Evolutionary conservation across 2,329 filamentous ascomycete species (phyloP).

Genomic region (Phaeosphaeriaceae sp.): DNA sequence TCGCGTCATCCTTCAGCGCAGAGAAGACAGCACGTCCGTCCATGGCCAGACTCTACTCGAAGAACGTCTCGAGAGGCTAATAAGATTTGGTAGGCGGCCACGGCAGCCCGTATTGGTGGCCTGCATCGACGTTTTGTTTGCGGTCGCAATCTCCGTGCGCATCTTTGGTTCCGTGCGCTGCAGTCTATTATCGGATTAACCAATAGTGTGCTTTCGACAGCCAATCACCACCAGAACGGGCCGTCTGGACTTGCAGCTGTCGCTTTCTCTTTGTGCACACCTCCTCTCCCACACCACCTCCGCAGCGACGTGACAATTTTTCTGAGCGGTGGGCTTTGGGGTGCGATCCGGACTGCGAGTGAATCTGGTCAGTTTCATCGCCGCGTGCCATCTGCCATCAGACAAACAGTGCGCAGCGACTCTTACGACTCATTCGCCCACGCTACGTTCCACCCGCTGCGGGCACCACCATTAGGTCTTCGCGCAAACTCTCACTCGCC

Average conservation of each 20-base stretch:
- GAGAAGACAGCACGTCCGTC: neutral
- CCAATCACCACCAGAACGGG: conserved; percentile 18
- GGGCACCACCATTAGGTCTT: conserved; percentile 5
- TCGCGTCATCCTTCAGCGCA: neutral
- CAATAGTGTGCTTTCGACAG: neutral
- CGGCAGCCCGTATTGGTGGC: neutral
- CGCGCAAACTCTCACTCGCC: conserved; percentile 14
- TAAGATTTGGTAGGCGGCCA: neutral
- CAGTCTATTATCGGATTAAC: neutral
- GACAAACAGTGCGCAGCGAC: neutral
- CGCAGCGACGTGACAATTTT: conserved; percentile 41
- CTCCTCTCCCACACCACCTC: conserved; percentile 29
- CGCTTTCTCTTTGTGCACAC: conserved; percentile 16
- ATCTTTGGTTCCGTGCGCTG: neutral
- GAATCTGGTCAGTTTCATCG: neutral
- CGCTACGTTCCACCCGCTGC: conserved; percentile 29
- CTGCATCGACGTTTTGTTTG: neutral
- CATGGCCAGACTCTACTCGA: neutral
- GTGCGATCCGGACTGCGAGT: conserved; percentile 9
- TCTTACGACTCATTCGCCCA: conserved; percentile 16
- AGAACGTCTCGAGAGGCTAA: neutral
- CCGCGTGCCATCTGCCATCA: neutral
- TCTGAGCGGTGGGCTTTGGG: conserved; percentile 18
- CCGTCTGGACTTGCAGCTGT: conserved; percentile 12
- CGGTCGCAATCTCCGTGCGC: neutral